Evolutionary conservation across 768 basidiomycete species (phyloP), one percentile per base, ranked within the genome.

Genomic region (Zangia roseola): DNA sequence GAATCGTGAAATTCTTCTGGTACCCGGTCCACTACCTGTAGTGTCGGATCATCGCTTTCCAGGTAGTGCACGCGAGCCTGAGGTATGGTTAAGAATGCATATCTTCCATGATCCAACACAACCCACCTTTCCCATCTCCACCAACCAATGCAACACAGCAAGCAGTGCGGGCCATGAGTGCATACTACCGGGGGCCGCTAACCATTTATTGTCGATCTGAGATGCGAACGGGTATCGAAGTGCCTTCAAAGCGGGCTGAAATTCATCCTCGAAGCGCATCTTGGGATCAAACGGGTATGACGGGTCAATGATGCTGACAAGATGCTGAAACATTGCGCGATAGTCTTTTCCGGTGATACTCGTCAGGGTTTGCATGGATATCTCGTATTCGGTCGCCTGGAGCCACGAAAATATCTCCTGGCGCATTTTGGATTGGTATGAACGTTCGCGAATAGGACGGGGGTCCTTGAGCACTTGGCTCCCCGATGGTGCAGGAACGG

Each of bases 121-220:
- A 64, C 75, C 23, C 58, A 94, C 95, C 72, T 86, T 87, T 59
- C 88, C 86, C 55, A 91, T 67, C 58, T 91, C 86, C 8, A 89
- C 90, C 13, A 99, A 71, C 97, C 97, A 99, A 68, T 94, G 88
- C 28, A 98, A 64, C 60, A 90, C 88, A 19, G 89, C 95, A 14
- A 98, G 74, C 21, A 97, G 69, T 19, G 82, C 75, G 0, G 92
- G 91, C 97, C 95, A 98, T n/a, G 87, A 84, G 69, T 91, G 88
- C 74, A 88, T 86, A 45, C 85, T 87, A 0, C 91, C 94, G 0
- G 93, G 89, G 2, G 94, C 86, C 8, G 86, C 86, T 5, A 98
- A 69, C 79, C 90, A 91, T 55, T 90, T 94, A 43, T 84, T 83
- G 56, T 92, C 90, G 16, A 97, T 78, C 49, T 81, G 77, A 43